These are phyloP conservation scores for Thelephora ganbajun DNA, from an alignment of 768 basidiomycete genomes.

Conservation along the genomic window DNA sequence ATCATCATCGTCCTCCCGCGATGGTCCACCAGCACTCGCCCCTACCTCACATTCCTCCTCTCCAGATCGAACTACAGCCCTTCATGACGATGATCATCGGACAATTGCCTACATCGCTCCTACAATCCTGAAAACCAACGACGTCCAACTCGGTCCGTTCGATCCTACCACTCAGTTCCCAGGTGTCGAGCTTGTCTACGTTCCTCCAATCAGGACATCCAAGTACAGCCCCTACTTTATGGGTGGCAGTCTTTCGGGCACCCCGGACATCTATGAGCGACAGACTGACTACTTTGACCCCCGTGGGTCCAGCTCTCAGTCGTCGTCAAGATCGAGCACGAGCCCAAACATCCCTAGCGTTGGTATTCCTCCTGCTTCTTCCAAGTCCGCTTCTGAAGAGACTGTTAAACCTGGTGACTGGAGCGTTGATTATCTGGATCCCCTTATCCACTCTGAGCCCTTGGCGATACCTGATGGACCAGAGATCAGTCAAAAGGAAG, in stretches of 20 bases:
- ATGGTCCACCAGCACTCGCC: conserved; percentile 8
- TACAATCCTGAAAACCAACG: conserved; percentile 75
- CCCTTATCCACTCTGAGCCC: neutral
- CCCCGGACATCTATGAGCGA: conserved; percentile 21
- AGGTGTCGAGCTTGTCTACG: conserved; percentile 58
- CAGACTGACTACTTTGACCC: conserved; percentile 23
- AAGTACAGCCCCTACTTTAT: conserved; percentile 13
- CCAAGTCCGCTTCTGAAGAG: neutral
- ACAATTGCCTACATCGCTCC: conserved; percentile 66
- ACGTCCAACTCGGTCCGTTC: conserved; percentile 15
- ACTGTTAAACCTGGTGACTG: neutral
- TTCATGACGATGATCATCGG: conserved; percentile 35
- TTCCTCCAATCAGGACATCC: conserved; percentile 28
- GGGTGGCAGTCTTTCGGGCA: conserved; percentile 8
- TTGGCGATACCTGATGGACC: neutral
- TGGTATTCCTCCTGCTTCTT: conserved; percentile 6
- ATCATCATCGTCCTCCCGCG: conserved; percentile 26
- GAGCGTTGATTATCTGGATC: neutral
- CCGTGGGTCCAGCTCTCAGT: conserved; percentile 13
- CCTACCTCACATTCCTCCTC: conserved; percentile 4
- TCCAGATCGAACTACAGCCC: conserved; percentile 17
- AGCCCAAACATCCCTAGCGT: conserved; percentile 10
- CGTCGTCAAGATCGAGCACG: conserved; percentile 7
- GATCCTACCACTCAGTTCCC: conserved; percentile 7
- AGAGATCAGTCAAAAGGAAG: conserved; percentile 24